A percentile compares a stretch with the other conserved stretches of the same genome.
phyloP scores from a whole-genome alignment of 345 rosid species.

The Lagerstroemia speciosa region DNA sequence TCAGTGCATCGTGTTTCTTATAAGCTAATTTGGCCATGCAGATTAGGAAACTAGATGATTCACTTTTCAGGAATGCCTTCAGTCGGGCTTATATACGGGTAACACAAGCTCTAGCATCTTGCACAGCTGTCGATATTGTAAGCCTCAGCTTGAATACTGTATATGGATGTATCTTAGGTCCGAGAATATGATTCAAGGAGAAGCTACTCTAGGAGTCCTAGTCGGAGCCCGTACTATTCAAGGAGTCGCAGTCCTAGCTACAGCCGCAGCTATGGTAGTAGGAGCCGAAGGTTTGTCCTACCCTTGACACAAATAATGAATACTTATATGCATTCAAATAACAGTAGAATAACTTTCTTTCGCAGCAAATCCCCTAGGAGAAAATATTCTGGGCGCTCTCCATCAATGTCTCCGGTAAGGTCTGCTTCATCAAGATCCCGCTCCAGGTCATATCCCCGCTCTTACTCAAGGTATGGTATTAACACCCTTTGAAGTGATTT shows the following conservation, averaged over 20 bases:
- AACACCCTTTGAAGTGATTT: not conserved
- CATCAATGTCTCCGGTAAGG: constrained; percentile 36
- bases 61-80: constrained; percentile 86
- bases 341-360: not conserved
- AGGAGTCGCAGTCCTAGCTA: constrained; percentile 36
- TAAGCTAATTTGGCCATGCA: constrained; percentile 18
- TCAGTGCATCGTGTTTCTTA: constrained; percentile 5
- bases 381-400: constrained; percentile 23
- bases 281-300: constrained; percentile 50
- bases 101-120: constrained; percentile 8
- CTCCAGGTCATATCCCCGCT: constrained; percentile 32
- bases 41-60: constrained; percentile 81
- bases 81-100: constrained; percentile 77
- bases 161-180: constrained; percentile 35
- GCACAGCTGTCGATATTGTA: not conserved
- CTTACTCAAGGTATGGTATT: constrained; percentile 43
- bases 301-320: not conserved
- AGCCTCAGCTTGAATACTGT: not conserved
- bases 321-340: not conserved
- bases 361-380: constrained; percentile 45
- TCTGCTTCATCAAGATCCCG: constrained; percentile 43
- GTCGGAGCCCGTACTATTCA: constrained; percentile 39
- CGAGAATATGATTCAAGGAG: constrained; percentile 58
- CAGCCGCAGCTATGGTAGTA: constrained; percentile 35
- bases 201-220: constrained; percentile 57